Evolutionary conservation across 768 basidiomycete species (phyloP).

Genomic region (Steccherinum ochraceum): DNA sequence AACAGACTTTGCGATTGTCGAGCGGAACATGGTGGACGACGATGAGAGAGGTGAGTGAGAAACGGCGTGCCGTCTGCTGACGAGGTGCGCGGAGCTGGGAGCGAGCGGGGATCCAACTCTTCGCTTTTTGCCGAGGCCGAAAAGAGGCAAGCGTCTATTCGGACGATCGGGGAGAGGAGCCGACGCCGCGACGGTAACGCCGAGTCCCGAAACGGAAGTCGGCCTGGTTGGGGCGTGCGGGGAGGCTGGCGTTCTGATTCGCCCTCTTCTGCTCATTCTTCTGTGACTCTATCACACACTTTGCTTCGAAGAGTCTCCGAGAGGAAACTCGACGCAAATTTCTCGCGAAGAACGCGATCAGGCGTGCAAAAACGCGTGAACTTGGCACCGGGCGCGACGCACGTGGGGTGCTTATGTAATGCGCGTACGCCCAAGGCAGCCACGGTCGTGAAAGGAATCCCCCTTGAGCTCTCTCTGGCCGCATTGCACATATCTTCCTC

Average conservation of each 20-base stretch:
- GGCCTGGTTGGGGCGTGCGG: too few species aligned
- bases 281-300: too few species aligned
- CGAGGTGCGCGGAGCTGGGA: not conserved
- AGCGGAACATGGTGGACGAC: slow-evolving; percentile 61
- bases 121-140: not conserved
- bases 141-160: too few species aligned
- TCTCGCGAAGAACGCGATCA: too few species aligned
- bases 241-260: too few species aligned
- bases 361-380: too few species aligned
- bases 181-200: not conserved
- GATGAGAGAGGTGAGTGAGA: slow-evolving; percentile 5
- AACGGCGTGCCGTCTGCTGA: not conserved
- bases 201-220: too few species aligned
- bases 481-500: not conserved
- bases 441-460: not conserved
- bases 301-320: too few species aligned
- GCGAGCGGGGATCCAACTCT: not conserved
- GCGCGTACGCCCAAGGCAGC: not conserved
- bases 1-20: slow-evolving; percentile 46
- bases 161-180: not conserved
- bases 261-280: too few species aligned
- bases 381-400: too few species aligned
- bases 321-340: too few species aligned
- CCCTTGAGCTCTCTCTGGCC: not conserved
- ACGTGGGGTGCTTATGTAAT: not conserved